Evolutionary conservation across 1,284 basidiomycete genomes (phyloP).

Genomic region (Ustilago lituana): DNA sequence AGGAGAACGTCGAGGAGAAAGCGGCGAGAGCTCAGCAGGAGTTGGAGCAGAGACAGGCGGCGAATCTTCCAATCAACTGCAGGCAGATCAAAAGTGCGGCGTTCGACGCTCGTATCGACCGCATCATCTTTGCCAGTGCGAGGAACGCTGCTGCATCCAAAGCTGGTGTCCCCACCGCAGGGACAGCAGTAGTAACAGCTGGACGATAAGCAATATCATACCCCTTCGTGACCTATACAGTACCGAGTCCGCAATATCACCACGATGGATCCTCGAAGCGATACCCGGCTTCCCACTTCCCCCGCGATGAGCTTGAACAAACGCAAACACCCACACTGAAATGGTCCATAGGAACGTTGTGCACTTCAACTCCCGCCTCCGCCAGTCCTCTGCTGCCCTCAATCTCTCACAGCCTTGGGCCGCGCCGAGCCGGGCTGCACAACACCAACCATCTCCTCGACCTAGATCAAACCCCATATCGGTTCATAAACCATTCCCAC

Average conservation of each 20-base stretch:
- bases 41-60: slow-evolving; percentile 19
- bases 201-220: slow-evolving; percentile 15
- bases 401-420: slow-evolving; percentile 4
- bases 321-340: no score
- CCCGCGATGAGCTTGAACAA: no score
- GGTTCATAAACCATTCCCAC: slow-evolving; percentile 6
- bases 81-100: slow-evolving; percentile 33
- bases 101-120: slow-evolving; percentile 36
- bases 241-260: neutral
- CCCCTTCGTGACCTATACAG: no score
- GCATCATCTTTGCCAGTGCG: slow-evolving; percentile 21
- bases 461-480: slow-evolving; percentile 12
- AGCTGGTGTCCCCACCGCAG: neutral
- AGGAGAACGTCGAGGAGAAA: neutral
- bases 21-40: slow-evolving; percentile 8
- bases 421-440: neutral
- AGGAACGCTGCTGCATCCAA: slow-evolving; percentile 2
- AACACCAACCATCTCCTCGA: slow-evolving; percentile 5
- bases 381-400: slow-evolving; percentile 7
- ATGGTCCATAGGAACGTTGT: slow-evolving; percentile 16
- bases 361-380: neutral
- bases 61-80: slow-evolving; percentile 20
- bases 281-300: no score
- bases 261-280: no score
- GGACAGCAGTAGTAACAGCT: neutral